Percentiles rank a stretch among this genome's conserved stretches.
Evolutionary conservation across 257 asterid species (phyloP).

Genomic region (Solanum okadae): DNA sequence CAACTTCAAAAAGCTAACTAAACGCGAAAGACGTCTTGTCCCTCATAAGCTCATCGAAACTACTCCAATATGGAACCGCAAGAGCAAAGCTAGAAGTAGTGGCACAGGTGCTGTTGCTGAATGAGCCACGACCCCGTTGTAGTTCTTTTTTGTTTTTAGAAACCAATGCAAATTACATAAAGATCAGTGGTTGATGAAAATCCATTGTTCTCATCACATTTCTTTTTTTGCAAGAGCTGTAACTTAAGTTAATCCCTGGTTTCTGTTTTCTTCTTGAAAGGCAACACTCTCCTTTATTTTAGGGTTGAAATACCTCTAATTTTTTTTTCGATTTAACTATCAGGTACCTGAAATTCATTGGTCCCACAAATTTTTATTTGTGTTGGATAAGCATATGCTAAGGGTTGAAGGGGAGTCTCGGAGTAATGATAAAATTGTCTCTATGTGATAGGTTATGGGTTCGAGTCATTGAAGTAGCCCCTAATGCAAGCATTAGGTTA

Average conservation of each 20-base stretch:
- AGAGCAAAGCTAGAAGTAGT: slow-evolving; percentile 28
- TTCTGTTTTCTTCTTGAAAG: neutral
- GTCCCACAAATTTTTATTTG: fast-evolving
- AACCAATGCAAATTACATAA: neutral
- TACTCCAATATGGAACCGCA: slow-evolving; percentile 89
- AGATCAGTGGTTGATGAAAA: neutral
- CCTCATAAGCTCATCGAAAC: slow-evolving; percentile 85
- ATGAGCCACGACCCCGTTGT: neutral
- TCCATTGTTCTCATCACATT: neutral
- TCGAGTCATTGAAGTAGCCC: neutral
- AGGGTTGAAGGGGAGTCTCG: neutral
- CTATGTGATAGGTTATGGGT: neutral
- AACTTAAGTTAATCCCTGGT: neutral
- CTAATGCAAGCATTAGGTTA: neutral
- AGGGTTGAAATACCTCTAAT: neutral
- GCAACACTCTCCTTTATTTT: neutral
- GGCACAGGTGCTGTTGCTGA: slow-evolving; percentile 19
- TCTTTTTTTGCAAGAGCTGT: neutral
- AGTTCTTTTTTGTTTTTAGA: neutral
- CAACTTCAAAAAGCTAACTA: slow-evolving; percentile 66
- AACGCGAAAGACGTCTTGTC: slow-evolving; percentile 65
- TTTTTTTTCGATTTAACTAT: neutral
- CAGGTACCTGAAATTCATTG: neutral
- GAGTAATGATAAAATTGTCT: neutral
- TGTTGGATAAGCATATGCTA: neutral